Evolutionary conservation across 371 early-diverging fungal species (phyloP).

Genomic region (Lichtheimia ramosa): DNA sequence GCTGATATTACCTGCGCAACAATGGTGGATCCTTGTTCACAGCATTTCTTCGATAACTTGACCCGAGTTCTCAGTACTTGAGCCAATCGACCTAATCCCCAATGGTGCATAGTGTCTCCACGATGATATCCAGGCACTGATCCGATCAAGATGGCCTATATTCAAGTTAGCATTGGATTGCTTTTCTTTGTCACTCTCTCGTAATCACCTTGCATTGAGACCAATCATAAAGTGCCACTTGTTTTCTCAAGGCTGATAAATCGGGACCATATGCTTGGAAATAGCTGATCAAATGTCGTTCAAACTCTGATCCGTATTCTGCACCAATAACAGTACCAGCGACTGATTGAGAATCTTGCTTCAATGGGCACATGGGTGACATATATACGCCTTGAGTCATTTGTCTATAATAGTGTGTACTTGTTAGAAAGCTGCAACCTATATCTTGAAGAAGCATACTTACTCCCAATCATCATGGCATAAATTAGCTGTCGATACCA

Average conservation of each 20-base stretch:
- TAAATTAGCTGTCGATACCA: conserved; percentile 68
- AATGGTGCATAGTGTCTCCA: conserved; percentile 26
- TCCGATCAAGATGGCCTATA: conserved; percentile 22
- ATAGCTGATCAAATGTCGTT: conserved; percentile 54
- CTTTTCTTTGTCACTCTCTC: neutral
- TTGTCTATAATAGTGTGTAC: conserved; percentile 21
- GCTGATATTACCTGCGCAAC: conserved; percentile 38
- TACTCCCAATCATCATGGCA: conserved; percentile 66
- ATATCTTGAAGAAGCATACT: neutral
- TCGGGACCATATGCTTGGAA: conserved; percentile 36
- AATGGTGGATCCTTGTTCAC: conserved; percentile 25
- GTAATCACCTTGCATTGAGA: conserved; percentile 26
- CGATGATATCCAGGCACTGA: conserved; percentile 29
- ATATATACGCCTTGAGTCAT: conserved; percentile 60
- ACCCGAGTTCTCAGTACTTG: conserved; percentile 36
- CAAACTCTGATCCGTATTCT: conserved; percentile 45
- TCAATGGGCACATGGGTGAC: conserved; percentile 35
- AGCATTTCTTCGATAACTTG: conserved; percentile 21
- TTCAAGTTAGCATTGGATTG: neutral
- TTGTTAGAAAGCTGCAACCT: neutral
- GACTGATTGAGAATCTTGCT: conserved; percentile 14
- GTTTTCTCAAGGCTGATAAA: conserved; percentile 18
- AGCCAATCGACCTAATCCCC: conserved; percentile 55
- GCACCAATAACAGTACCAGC: conserved; percentile 15
- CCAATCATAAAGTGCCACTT: conserved; percentile 51